Evolutionary conservation across 1,284 basidiomycete species (phyloP), one percentile per base, ranked within the genome.

Genomic region (Sanghuangporus sanghuang): DNA sequence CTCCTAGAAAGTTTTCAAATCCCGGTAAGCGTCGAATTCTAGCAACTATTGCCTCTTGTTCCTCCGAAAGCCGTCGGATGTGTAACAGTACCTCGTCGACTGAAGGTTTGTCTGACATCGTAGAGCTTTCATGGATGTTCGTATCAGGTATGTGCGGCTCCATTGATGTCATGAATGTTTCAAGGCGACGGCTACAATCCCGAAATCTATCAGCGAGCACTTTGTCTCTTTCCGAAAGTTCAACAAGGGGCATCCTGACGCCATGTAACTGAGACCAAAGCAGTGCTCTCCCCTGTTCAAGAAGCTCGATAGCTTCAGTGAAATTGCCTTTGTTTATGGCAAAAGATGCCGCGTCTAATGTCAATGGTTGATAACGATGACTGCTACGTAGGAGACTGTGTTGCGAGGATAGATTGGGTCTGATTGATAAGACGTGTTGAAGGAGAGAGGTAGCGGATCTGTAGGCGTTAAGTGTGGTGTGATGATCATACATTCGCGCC

Each of bases 1-100:
- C 35, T 48, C 16, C 35, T 58, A 66, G 49, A 55, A 66, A 46
- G 38, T 61, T n/a, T 36, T 61, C 32, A 39, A 61, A 62, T 49
- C 67, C 40, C 49, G 62, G 49, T 48, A 68, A 32, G 39, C 46
- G n/a, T 53, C 56, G 38, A n/a, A 62, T 59, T 23, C 35, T 42
- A 3, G 32, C 55, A 39, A 53, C 35, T n/a, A 61, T 6, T 21
- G 5, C 18, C 6, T 65, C 64, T 44, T 59, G 65, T 36, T 50
- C 40, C n/a, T 38, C 23, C 23, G 40, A 44, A 27, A 53, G 52
- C 7, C 23, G 52, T 35, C 21, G 21, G 11, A 27, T 53, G 12
- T 2, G n/a, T 12, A 14, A 9, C 27, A 53, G 27, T 27, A 32
- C 11, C 5, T 53, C 23, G 11, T 53, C 52, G 23, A 21, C 23